phyloP scores from a whole-genome alignment of 805 yeast species.

The Ogataea paradorogensis region DNA sequence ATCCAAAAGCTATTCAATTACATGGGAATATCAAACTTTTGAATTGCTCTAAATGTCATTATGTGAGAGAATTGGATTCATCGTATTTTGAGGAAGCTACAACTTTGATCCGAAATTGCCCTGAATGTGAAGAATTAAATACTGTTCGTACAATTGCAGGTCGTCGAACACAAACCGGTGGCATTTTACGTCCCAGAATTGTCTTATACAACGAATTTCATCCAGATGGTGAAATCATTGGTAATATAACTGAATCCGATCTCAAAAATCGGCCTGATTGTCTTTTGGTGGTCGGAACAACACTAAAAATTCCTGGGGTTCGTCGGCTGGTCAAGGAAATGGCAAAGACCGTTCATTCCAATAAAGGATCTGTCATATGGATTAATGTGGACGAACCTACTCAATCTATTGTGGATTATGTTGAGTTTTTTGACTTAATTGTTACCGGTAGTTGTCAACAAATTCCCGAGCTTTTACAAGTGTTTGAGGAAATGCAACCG shows the following conservation, averaged over 20 bases:
- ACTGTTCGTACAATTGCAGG: slow-evolving; percentile 56
- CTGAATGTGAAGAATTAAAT: slow-evolving; percentile 61
- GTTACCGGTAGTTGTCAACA: slow-evolving; percentile 67
- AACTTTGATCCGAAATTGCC: slow-evolving; percentile 48
- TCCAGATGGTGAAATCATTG: slow-evolving; percentile 87
- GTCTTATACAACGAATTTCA: slow-evolving; percentile 73
- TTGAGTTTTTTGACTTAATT: slow-evolving; percentile 54
- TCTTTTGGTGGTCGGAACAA: slow-evolving; percentile 78
- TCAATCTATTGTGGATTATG: slow-evolving; percentile 44
- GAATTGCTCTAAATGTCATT: slow-evolving; percentile 74
- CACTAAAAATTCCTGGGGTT: slow-evolving; percentile 77
- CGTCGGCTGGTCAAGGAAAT: slow-evolving; percentile 58
- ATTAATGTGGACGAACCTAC: slow-evolving; percentile 56
- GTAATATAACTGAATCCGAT: slow-evolving; percentile 68
- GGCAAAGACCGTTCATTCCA: slow-evolving; percentile 53
- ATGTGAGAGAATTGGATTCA: slow-evolving; percentile 52
- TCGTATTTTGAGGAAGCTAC: slow-evolving; percentile 38
- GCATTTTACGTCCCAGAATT: slow-evolving; percentile 61
- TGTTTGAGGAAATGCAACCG: slow-evolving; percentile 22
- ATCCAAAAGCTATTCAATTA: slow-evolving; percentile 67
- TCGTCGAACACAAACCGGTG: slow-evolving; percentile 60
- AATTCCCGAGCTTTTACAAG: slow-evolving; percentile 37
- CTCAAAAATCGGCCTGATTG: slow-evolving; percentile 68
- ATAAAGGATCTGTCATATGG: slow-evolving; percentile 61
- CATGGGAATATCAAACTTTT: slow-evolving; percentile 79